phyloP scores from a whole-genome alignment of 1,139 yeast species.

The Sugiyamaella paludigena region DNA sequence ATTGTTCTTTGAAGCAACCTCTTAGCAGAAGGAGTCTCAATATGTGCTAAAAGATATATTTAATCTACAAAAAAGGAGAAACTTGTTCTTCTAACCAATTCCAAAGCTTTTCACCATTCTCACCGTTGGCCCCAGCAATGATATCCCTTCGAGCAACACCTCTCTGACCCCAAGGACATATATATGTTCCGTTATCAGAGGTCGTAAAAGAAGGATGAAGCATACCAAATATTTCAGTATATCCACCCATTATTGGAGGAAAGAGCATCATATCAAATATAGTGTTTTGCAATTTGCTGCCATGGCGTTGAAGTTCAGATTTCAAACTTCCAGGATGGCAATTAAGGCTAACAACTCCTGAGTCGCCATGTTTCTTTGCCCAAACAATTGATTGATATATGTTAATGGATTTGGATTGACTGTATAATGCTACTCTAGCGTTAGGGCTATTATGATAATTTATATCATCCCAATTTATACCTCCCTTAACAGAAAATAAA shows the following conservation, averaged over 20 bases:
- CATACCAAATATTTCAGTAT: slow-evolving; percentile 45
- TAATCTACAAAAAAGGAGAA: slow-evolving; percentile 6
- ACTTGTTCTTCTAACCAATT: slow-evolving; percentile 32
- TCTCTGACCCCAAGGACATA: slow-evolving; percentile 40
- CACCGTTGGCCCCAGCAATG: slow-evolving; percentile 30
- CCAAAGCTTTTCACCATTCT: slow-evolving; percentile 34
- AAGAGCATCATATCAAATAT: slow-evolving; percentile 26
- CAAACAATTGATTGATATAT: slow-evolving; percentile 44
- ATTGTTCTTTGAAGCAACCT: not conserved
- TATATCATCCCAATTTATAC: slow-evolving; percentile 19
- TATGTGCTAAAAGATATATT: no score
- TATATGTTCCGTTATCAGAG: slow-evolving; percentile 35
- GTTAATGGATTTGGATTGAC: slow-evolving; percentile 49
- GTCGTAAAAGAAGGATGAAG: slow-evolving; percentile 40
- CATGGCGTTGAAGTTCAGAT: slow-evolving; percentile 43
- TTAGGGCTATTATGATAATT: not conserved
- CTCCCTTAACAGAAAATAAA: slow-evolving; percentile 23
- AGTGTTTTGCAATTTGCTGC: no score
- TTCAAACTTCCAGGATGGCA: slow-evolving; percentile 49
- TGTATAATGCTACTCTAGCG: slow-evolving; percentile 32
- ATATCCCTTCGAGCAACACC: slow-evolving; percentile 36
- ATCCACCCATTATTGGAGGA: slow-evolving; percentile 49
- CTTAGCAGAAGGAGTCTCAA: no score
- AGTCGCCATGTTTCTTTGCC: slow-evolving; percentile 34
- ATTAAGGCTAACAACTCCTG: slow-evolving; percentile 29